Evolutionary conservation across 2,329 filamentous ascomycete species (phyloP).

Genomic region (Penicillium rolfsii): DNA sequence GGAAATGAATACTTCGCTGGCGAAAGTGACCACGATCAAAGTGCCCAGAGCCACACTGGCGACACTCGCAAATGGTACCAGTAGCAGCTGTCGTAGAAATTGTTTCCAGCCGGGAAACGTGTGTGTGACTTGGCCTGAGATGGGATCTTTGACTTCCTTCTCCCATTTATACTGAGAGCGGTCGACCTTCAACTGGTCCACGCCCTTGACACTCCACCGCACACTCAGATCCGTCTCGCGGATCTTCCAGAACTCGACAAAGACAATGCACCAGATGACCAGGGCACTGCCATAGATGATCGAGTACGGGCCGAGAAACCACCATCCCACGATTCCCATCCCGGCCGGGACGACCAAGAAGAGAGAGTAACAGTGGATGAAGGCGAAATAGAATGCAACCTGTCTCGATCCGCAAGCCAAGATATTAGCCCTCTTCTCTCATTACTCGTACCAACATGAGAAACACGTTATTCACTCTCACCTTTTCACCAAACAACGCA

Average conservation of each 20-base stretch:
- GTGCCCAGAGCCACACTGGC: slow-evolving; percentile 74
- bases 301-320: slow-evolving; percentile 83
- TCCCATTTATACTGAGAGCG: slow-evolving; percentile 80
- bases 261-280: slow-evolving; percentile 83
- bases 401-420: slow-evolving; percentile 27
- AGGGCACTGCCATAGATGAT: slow-evolving; percentile 76
- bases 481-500: slow-evolving; percentile 74
- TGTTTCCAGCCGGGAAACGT: slow-evolving; percentile 77
- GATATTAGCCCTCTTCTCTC: background rate
- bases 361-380: slow-evolving; percentile 85
- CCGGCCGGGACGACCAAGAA: slow-evolving; percentile 82
- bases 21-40: slow-evolving; percentile 84
- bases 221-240: slow-evolving; percentile 85
- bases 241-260: slow-evolving; percentile 95
- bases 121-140: slow-evolving; percentile 77
- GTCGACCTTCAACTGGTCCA: slow-evolving; percentile 77
- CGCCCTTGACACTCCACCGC: slow-evolving; percentile 84
- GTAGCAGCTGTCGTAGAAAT: slow-evolving; percentile 74
- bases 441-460: background rate
- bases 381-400: slow-evolving; percentile 95
- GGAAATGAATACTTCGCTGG: slow-evolving; percentile 92
- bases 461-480: slow-evolving; percentile 17
- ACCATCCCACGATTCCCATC: slow-evolving; percentile 76
- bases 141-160: slow-evolving; percentile 72
- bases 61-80: slow-evolving; percentile 80